These are phyloP conservation scores for Leccinum pachyderme DNA, from an alignment of 1,284 basidiomycete species.

Conservation along the genomic window DNA sequence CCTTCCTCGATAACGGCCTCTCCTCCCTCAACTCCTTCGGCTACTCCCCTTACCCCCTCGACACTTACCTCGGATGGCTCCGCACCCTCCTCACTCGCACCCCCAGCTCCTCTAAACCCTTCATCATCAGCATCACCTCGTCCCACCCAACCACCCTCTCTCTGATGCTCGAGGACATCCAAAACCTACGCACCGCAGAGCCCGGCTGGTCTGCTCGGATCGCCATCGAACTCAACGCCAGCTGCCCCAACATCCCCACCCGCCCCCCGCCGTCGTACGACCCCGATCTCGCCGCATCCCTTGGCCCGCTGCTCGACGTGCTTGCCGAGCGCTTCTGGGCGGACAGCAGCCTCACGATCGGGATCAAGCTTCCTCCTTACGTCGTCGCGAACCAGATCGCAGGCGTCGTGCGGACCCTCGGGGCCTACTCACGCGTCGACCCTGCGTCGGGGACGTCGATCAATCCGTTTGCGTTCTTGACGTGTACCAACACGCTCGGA, in stretches of 20 bases:
- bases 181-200: slow-evolving; percentile 47
- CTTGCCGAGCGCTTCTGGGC: slow-evolving; percentile 46
- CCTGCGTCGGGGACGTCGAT: slow-evolving; percentile 17
- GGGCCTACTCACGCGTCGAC: slow-evolving; percentile 28
- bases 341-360: slow-evolving; percentile 63
- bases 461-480: slow-evolving; percentile 59
- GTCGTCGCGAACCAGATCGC: slow-evolving; percentile 60
- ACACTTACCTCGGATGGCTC: slow-evolving; percentile 62
- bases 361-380: slow-evolving; percentile 72
- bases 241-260: slow-evolving; percentile 71
- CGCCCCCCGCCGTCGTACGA: slow-evolving; percentile 66
- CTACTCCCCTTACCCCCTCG: slow-evolving; percentile 72
- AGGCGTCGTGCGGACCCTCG: slow-evolving; percentile 48
- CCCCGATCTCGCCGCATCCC: slow-evolving; percentile 27
- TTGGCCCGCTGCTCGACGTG: slow-evolving; percentile 44
- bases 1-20: slow-evolving; percentile 46
- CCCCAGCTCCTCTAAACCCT: slow-evolving; percentile 49
- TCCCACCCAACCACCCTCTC: slow-evolving; percentile 49
- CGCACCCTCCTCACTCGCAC: slow-evolving; percentile 44
- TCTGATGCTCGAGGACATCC: slow-evolving; percentile 57
- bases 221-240: slow-evolving; percentile 76
- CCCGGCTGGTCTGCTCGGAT: slow-evolving; percentile 38
- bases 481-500: slow-evolving; percentile 78
- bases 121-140: slow-evolving; percentile 75
- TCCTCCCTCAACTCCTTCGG: slow-evolving; percentile 77